Conservation (phyloP, 164 flowering plant species). For the Vitis rotundifolia region DNA sequence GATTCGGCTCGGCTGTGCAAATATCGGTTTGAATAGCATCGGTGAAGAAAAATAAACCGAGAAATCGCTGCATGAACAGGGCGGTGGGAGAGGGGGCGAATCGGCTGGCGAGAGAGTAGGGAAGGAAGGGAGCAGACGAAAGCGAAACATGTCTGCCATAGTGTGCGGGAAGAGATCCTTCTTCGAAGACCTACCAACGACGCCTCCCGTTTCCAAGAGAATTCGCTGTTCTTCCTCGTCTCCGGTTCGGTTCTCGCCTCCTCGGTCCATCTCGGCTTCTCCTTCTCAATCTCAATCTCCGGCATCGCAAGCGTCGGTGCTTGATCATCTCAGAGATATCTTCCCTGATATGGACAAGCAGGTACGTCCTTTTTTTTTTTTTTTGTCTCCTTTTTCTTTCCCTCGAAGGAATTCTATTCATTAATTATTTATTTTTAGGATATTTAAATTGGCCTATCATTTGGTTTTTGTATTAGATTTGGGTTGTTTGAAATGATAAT, state of each 20-base stretch:
- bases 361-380: constrained; percentile 30
- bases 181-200: constrained; percentile 44
- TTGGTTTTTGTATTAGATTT: no score
- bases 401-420: no score
- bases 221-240: constrained; percentile 47
- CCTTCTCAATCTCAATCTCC: constrained; percentile 6
- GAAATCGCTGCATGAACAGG: constrained; percentile 10
- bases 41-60: no score
- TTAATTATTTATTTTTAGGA: no score
- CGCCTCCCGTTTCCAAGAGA: constrained; percentile 41
- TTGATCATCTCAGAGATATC: constrained; percentile 44
- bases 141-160: constrained; percentile 54
- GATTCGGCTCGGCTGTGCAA: no score
- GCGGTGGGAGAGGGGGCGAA: constrained; percentile 6
- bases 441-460: no score
- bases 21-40: no score
- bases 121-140: constrained; percentile 13
- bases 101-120: constrained; percentile 1
- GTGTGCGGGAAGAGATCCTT: constrained; percentile 68
- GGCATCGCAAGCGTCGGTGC: constrained; percentile 10
- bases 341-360: constrained; percentile 71
- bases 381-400: no score
- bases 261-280: constrained; percentile 13
- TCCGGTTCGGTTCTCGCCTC: constrained; percentile 41
- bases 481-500: no score